These are phyloP conservation scores for Apiospora pterosperma DNA, from an alignment of 2,329 filamentous ascomycete species.

Conservation along the genomic window DNA sequence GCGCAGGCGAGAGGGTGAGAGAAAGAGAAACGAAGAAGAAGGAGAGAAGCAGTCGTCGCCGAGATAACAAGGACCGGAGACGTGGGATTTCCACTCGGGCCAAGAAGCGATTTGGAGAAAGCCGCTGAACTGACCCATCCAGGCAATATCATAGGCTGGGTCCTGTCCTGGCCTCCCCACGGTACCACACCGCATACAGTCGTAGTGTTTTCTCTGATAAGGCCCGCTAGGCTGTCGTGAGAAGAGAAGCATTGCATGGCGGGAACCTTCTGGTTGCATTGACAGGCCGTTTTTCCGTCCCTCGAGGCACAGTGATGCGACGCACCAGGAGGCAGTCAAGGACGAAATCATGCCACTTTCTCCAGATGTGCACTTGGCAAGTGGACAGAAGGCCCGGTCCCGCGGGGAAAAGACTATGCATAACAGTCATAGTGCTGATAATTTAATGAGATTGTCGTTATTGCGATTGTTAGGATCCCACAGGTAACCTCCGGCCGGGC, in stretches of 20 bases:
- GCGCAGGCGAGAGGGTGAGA: not conserved
- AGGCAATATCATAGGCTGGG: not conserved
- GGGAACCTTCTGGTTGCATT: not conserved
- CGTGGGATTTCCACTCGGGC: not conserved
- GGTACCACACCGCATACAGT: no score
- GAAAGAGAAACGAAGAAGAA: not conserved
- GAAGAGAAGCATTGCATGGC: not conserved
- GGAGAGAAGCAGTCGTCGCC: not conserved
- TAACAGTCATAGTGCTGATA: no score
- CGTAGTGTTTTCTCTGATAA: not conserved
- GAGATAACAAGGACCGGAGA: not conserved
- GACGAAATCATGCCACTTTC: constrained; percentile 4
- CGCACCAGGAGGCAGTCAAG: not conserved
- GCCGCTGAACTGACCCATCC: not conserved
- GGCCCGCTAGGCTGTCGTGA: not conserved
- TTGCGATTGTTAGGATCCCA: no score
- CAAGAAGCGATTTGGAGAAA: not conserved
- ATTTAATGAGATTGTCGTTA: no score
- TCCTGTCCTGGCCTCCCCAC: not conserved
- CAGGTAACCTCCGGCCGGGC: no score
- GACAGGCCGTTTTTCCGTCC: not conserved
- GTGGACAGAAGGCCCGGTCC: not conserved
- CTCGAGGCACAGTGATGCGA: not conserved
- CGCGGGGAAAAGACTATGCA: no score
- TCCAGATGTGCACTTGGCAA: not conserved